Evolutionary conservation across 768 basidiomycete genomes (phyloP), one percentile per base, ranked within the genome.

Genomic region (Suillus weaverae): DNA sequence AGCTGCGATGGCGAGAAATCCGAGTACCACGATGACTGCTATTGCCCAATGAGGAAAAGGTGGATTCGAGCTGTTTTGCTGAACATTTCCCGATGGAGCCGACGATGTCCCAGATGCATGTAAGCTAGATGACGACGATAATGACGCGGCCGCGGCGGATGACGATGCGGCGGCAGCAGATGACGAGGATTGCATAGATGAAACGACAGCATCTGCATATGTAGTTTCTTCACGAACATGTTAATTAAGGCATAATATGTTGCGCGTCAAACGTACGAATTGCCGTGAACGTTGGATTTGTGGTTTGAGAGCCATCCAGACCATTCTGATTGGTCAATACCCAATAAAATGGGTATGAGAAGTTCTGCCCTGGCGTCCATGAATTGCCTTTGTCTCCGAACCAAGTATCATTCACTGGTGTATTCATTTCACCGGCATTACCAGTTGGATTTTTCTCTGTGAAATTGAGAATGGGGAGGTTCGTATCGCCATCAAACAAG

Each of bases 31-130:
- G 61, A 95, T 92, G 68, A 95, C 89, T 61, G 95, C 93, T 71
- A 96, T 96, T 11, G 92, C 95, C 94, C 93, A 95, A 72, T 86
- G 86, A 10, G 93, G 94, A 73, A 95, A 95, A 41, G 80, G 70
- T 18, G 81, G 72, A 63, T 67, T 72, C 60, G 71, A 68, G 35
- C 63, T 63, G 20, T 71, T 66, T 59, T 72, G 68, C 73, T 90
- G 91, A 26, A 91, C 81, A 66, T 64, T 78, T 59, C 79, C 85
- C 32, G 71, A 72, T 61, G 26, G 63, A 63, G 7, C 48, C 61
- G 36, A 63, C 32, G 57, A 64, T 36, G 62, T 65, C 62, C 13
- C 62, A 51, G 59, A 78, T 66, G 38, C 62, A 55, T 64, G 51
- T 11, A 44, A 20, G 6, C 67, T 67, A 2, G 74, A 67, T 20